Evolutionary conservation across 2,329 filamentous ascomycete species (phyloP), one percentile per base, ranked within the genome.

Genomic region (Gnomoniopsis smithogilvyi): DNA sequence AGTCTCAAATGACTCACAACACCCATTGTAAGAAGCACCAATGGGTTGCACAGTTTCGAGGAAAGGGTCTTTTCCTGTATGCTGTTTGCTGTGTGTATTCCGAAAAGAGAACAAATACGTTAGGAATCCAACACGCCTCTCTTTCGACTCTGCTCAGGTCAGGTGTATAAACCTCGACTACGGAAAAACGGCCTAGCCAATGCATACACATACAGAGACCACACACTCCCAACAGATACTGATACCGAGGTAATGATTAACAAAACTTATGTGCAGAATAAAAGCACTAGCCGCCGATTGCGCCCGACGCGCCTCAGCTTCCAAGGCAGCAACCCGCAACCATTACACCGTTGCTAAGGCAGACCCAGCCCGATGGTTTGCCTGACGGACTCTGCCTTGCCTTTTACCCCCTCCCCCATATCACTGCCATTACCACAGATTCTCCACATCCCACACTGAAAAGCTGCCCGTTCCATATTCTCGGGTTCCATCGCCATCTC

Each of bases 401-500:
- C 45, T 15, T 7, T 19, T n/a, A n/a, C n/a, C n/a, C n/a, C n/a
- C n/a, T n/a, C n/a, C n/a, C n/a, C n/a, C n/a, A n/a, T n/a, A n/a
- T n/a, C n/a, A n/a, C n/a, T n/a, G n/a, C 52, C 52, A 17, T 12
- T 41, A 19, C 43, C 26, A 36, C 22, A 26, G n/a, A 21, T 54
- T n/a, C 56, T 59, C 50, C 19, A 46, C 30, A 22, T 62, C 50
- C 57, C 57, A 60, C 47, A 60, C 43, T 14, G 50, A 56, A 24
- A 48, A 17, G 22, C 54, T 45, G 6, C 41, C 47, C 21, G 34
- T 38, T 34, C 33, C 14, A 19, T 24, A 47, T 14, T 36, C 60
- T 36, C 60, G 43, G 12, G 45, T 34, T 26, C 57, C 51, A 17
- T 57, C 50, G 19, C 43, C 34, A 14, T 49, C 51, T 22, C 48